Percentiles rank a stretch among this genome's conserved stretches.
Conservation (phyloP, 1,284 basidiomycete species). For the Moniliophthora roreri region DNA sequence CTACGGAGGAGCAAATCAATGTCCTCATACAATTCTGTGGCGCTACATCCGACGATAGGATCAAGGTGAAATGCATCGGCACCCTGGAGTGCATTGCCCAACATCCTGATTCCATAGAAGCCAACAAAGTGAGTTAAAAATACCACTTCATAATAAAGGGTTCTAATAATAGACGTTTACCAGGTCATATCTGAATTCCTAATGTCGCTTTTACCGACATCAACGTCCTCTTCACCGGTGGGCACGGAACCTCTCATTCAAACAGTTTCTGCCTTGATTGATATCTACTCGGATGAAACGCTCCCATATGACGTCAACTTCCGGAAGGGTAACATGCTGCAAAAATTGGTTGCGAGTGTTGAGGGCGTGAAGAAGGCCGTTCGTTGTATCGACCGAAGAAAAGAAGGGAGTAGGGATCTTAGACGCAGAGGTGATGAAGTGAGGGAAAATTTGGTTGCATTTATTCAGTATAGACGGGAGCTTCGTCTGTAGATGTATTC, state of each 20-base stretch:
- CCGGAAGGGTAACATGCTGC: slow-evolving; percentile 55
- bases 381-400: slow-evolving; percentile 54
- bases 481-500: slow-evolving; percentile 36
- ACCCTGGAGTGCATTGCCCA: slow-evolving; percentile 82
- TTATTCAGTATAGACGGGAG: slow-evolving; percentile 80
- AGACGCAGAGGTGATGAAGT: slow-evolving; percentile 69
- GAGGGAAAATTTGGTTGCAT: slow-evolving; percentile 85
- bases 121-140: slow-evolving; percentile 59
- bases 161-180: slow-evolving; percentile 11
- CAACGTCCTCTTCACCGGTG: slow-evolving; percentile 35
- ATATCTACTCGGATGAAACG: slow-evolving; percentile 93
- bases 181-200: slow-evolving; percentile 72
- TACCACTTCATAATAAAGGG: slow-evolving; percentile 4
- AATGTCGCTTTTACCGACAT: slow-evolving; percentile 52
- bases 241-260: slow-evolving; percentile 80
- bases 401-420: slow-evolving; percentile 55
- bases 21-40: slow-evolving; percentile 69
- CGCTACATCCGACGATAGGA: slow-evolving; percentile 48
- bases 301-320: slow-evolving; percentile 84
- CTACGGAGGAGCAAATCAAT: slow-evolving; percentile 60
- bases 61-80: slow-evolving; percentile 79
- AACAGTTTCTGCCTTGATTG: slow-evolving; percentile 84
- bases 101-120: slow-evolving; percentile 58
- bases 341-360: slow-evolving; percentile 50
- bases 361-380: slow-evolving; percentile 62